A percentile compares a stretch with the other conserved stretches of the same genome.
These are phyloP conservation scores for Xylaria scruposa DNA, from an alignment of 495 filamentous ascomycete genomes.

Conservation along the genomic window DNA sequence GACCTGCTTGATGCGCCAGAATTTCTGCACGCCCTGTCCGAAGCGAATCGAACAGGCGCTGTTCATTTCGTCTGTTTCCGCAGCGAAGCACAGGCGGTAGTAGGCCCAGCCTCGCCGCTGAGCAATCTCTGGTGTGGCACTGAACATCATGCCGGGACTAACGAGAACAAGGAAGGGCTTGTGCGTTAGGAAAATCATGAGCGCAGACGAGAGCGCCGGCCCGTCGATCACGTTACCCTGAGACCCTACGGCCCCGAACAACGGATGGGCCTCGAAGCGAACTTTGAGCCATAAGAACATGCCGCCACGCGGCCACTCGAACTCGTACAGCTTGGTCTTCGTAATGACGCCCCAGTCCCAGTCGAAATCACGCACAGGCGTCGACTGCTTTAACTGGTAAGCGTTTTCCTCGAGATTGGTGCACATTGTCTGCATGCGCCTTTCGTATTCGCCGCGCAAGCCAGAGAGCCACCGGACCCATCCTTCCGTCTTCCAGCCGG, in stretches of 20 bases:
- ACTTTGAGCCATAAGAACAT: conserved; percentile 91
- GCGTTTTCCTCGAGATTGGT: conserved; percentile 68
- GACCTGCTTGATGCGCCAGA: conserved; percentile 74
- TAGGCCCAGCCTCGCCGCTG: conserved; percentile 65
- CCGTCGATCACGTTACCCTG: conserved; percentile 42
- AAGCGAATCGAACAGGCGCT: conserved; percentile 64
- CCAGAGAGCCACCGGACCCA: conserved; percentile 91
- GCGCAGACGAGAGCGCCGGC: conserved; percentile 58
- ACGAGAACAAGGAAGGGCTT: conserved; percentile 71
- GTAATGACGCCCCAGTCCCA: conserved; percentile 72
- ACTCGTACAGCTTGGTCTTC: conserved; percentile 73
- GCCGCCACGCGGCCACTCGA: conserved; percentile 81
- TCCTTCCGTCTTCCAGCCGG: conserved; percentile 81
- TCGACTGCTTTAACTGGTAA: conserved; percentile 60
- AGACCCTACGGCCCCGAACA: conserved; percentile 56
- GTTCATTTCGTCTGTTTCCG: conserved; percentile 73
- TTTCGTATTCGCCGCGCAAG: conserved; percentile 79
- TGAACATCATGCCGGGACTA: conserved; percentile 73
- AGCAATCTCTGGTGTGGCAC: conserved; percentile 63
- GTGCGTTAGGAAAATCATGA: conserved; percentile 76
- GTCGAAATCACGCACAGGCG: conserved; percentile 44
- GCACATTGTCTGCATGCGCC: conserved; percentile 81
- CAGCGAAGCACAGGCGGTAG: conserved; percentile 85
- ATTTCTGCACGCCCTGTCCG: conserved; percentile 69
- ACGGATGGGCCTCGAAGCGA: conserved; percentile 72